These are phyloP conservation scores for Cryphonectria nitschkei DNA, from an alignment of 2,329 filamentous ascomycete genomes.

Conservation along the genomic window DNA sequence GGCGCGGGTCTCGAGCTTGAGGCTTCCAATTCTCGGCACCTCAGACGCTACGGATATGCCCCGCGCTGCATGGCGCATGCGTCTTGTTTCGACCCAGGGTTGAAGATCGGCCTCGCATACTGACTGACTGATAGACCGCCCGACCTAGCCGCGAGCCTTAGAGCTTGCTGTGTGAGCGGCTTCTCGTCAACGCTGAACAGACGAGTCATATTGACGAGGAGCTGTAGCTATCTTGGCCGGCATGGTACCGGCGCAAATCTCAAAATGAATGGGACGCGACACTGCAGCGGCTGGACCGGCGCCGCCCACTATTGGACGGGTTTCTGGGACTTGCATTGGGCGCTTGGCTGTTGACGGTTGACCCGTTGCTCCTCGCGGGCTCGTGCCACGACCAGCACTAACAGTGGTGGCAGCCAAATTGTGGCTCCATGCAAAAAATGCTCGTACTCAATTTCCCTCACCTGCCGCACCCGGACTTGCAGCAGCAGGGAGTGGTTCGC, in stretches of 20 bases:
- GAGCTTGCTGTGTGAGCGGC: neutral
- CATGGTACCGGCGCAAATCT: neutral
- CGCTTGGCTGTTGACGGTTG: neutral
- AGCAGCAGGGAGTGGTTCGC: conserved; percentile 1
- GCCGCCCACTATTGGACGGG: neutral
- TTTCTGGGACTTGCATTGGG: neutral
- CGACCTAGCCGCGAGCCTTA: neutral
- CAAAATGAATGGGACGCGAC: neutral
- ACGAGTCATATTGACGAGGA: neutral
- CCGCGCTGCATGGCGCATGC: conserved; percentile 6
- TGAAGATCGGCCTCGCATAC: neutral
- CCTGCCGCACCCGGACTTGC: conserved; percentile 5
- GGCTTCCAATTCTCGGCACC: neutral
- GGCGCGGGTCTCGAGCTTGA: neutral
- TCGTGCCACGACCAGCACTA: neutral
- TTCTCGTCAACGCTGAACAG: neutral
- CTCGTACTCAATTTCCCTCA: conserved; percentile 10
- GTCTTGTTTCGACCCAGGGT: neutral
- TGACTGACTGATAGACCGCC: neutral
- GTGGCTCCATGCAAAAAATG: neutral
- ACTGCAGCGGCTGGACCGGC: conserved; percentile 1
- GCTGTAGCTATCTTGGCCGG: neutral
- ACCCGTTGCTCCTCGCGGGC: neutral
- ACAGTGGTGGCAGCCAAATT: neutral
- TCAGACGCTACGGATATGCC: neutral